Base-by-base conservation (phyloP, 2,329 filamentous ascomycete genomes). In the Dothideomycetes sp. region DNA sequence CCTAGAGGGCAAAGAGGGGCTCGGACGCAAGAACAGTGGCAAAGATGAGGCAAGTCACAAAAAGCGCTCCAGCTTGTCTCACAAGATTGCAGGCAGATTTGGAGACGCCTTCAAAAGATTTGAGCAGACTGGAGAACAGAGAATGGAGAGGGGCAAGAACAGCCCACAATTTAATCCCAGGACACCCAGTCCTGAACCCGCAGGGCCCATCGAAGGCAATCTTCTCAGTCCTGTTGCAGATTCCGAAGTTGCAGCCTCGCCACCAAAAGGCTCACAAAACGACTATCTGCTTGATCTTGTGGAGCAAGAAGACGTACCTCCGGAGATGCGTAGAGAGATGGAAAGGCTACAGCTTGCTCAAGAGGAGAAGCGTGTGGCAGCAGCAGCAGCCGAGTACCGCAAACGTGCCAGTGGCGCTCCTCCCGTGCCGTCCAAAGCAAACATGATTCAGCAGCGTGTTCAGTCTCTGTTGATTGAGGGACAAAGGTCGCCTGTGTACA, bases 41-140 rank as follows among this genome's bases (percentile, higher is more conserved):
- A 76, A 74, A 51, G 33, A 33, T 16, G 22, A 22, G 24, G 37
- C 37, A 13, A 15, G 28, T 27, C 73, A 81, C 49, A 64, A 66
- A 33, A 94, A 94, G 59, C 75, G 84, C 9, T 71, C 79, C 1
- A 91, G 84, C 58, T 63, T 94, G 47, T 73, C 75, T 10, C 84
- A 78, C 43, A 77, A 94, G 25, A 69, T 95, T n/a, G 81, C 80
- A 4, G 84, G 87, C 17, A 86, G 82, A 51, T 95, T 96, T 58
- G 86, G 88, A 1, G 88, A 95, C 53, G 88, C 89, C 3, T 95
- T 96, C 64, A 86, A 89, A 55, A 76, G 83, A 5, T 96, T 96
- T 51, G 91, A 98, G 34, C 34, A 30, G 13, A 24, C 22, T 3
- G 20, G 22, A 27, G 29, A 32, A 9, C 12, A 8, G 2, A 40